Evolutionary conservation across 148 eudicot species (phyloP), one percentile per base, ranked within the genome.

Genomic region (Heliosperma pusillum): DNA sequence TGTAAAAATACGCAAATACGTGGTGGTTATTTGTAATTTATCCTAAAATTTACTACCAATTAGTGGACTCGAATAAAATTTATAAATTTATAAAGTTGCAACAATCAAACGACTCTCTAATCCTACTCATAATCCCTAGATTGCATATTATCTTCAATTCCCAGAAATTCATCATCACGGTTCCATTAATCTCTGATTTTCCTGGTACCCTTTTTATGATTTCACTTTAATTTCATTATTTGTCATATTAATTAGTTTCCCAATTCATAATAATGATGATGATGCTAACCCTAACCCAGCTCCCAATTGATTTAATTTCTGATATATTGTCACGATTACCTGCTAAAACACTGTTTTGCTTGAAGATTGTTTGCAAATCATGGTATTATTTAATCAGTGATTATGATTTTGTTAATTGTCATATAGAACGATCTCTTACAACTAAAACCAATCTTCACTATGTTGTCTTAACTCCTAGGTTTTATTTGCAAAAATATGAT

Each of bases 321-420:
- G 71, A 75, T 22, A 64, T 75, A 62, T 26, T 80, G 0, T 17
- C 47, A 20, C 50, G 53, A 70, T 75, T 70, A 10, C 76, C 76
- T 16, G 79, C 71, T 6, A 80, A 80, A 75, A 11, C 45, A 6
- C 25, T 80, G 15, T 0, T 40, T 2, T 27, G 76, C 5, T 70
- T 33, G 13, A 80, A 80, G 20, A 62, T 30, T 10, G 66, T 80
- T 12, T 61, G 74, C 66, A 80, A 75, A 12, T 61, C 21, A 24
- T 74, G 74, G 78, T 36, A 53, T 25, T 3, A 61, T 19, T 26
- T 75, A 5, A 74, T 75, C 12, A 55, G 24, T n/a, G 24, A 29
- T 19, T 2, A 26, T 10, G 10, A 69, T 12, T 58, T 73, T 21
- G 55, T 40, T 60, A 7, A 42, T 21, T 22, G 5, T 45, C 75